Percentiles rank a stretch among this genome's conserved stretches.
Conservation (phyloP, 495 filamentous ascomycete species). For the Neurospora sp. region DNA sequence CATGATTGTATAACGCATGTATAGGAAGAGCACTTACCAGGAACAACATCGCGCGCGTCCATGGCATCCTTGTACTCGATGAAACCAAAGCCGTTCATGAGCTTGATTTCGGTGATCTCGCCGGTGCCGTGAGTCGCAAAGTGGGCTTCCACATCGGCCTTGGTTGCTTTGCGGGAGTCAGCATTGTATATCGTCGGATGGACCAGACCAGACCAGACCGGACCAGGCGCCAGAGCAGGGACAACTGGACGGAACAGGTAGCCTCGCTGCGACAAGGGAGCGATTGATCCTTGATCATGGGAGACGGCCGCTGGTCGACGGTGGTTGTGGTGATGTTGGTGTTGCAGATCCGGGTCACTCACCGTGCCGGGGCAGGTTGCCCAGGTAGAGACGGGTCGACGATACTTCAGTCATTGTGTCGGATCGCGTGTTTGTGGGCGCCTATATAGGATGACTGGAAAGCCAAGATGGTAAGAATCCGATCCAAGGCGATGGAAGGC, state of each 20-base stretch:
- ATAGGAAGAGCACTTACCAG: conserved; percentile 51
- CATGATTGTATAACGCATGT: conserved; percentile 1
- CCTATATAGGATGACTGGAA: neutral
- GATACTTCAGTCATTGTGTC: conserved; percentile 66
- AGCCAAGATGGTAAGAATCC: conserved; percentile 2
- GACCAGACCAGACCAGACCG: neutral
- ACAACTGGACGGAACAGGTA: neutral
- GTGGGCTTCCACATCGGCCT: conserved; percentile 91
- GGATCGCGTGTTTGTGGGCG: neutral
- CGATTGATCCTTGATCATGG: neutral
- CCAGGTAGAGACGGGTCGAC: conserved; percentile 88
- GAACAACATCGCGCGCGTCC: conserved; percentile 95
- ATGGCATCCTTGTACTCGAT: conserved; percentile 97
- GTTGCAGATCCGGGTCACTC: conserved; percentile 37
- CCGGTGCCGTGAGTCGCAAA: conserved; percentile 92
- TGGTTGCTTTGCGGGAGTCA: conserved; percentile 58
- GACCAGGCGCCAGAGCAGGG: neutral
- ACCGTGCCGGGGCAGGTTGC: conserved; percentile 96
- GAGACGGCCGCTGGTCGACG: neutral
- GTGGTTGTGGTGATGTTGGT: conserved; percentile 15
- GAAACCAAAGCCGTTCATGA: conserved; percentile 99
- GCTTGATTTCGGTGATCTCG: conserved; percentile 96
- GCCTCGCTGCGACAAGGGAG: neutral
- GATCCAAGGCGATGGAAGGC: neutral
- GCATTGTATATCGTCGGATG: conserved; percentile 2